Evolutionary conservation across 305 asterid species (phyloP), one percentile per base, ranked within the genome.

Genomic region (Fraxinus sp.): DNA sequence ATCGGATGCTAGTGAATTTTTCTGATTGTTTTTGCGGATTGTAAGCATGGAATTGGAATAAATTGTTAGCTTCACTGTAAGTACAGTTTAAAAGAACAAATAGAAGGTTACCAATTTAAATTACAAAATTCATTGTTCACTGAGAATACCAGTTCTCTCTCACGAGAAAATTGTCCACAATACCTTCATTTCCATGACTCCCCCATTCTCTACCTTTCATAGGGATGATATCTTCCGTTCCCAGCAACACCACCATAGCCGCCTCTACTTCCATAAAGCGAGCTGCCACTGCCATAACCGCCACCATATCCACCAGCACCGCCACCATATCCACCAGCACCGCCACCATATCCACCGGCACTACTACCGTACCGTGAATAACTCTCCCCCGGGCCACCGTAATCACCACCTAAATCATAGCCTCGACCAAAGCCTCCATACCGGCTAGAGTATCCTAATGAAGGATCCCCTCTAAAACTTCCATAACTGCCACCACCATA

Each of bases 371-470:
- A 88, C 35, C 89, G 89, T 41, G 88, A 85, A 83, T 88, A 87
- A 79, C 86, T 84, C 41, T 90, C 90, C 14, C 71, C 84, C 0
- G 90, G 83, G 4, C 87, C 89, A 71, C 89, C 87, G 78, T 88
- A 88, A 46, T 88, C 90, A 6, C 82, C 84, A 32, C 88, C 89
- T 55, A 88, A 14, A 88, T 88, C 93, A 22, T 88, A 90, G 41
- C 90, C 91, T 81, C 90, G 86, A 78, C 90, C 90, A 75, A 78
- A 87, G 64, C 89, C 90, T 52, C 93, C 91, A 78, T 83, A 88
- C 30, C 91, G 91, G 83, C 82, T 81, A 13, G 91, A 83, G 78
- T 88, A 90, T 24, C 88, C 93, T 49, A 83, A 85, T 22, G 91
- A 82, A 9, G 90, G 84, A 36, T 88, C 91, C 70, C 87, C 78